Base-by-base conservation (phyloP, 2,329 filamentous ascomycete species). In the Herpotrichia juniperi region DNA sequence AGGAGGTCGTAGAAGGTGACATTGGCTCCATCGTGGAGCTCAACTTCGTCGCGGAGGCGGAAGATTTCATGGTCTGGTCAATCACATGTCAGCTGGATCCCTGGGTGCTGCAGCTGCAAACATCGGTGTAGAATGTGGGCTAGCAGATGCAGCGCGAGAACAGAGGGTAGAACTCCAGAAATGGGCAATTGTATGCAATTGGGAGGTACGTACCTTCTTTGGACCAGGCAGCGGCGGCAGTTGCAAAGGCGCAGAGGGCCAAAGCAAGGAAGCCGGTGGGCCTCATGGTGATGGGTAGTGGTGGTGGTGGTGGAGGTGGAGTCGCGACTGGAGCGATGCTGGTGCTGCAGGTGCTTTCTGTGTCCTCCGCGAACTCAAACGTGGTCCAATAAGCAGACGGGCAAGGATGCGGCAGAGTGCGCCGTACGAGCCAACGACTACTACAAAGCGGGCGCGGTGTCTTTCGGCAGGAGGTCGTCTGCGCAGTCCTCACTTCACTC, bases 1-100 rank as follows among this genome's bases (percentile, higher is more conserved):
- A 99, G 81, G 77, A 96, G 94, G 71, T 96, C 81, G 84, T 99
- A 99, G 77, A 99, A 99, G 64, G 90, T 94, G 54, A 91, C 83
- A 57, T 90, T 87, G 46, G 81, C 68, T 51, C 94, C 92, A 74
- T 97, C 90, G 59, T 86, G 80, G 39, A 85, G 77, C 54, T 84
- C 79, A 50, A 99, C 84, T 73, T 97, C 94, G 78, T 97, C 92
- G 69, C 88, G 88, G 57, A 99, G 83, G 65, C 92, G 90, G 80
- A 99, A 99, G 79, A 99, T 97, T 78, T 99, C 94, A 72, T 96
- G 91, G 77, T 99, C 94, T 96, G 67, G 28, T 56, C 24, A 46
- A 54, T 56, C 30, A 51, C 25, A 48, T 47, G 54, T 61, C 59
- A 63, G 51, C 50, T 42, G 48, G 35, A 40, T 50, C 25, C 45